Conservation (phyloP, 2,329 filamentous ascomycete species). For the Colletotrichum higginsianum region DNA sequence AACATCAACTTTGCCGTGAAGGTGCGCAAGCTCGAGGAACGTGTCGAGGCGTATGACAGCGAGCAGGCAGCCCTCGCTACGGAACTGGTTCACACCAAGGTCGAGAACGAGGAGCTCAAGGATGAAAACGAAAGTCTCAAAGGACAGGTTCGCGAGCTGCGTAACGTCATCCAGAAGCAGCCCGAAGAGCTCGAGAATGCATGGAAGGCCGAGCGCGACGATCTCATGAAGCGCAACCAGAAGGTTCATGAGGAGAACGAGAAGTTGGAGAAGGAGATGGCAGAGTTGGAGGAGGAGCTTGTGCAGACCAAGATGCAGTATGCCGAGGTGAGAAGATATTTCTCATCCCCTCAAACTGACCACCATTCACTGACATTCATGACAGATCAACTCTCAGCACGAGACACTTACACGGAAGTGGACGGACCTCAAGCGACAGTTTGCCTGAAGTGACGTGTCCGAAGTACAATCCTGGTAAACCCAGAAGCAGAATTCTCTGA, state of each 20-base stretch:
- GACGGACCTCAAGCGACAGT: conserved; percentile 78
- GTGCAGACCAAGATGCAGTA: conserved; percentile 96
- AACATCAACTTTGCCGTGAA: conserved; percentile 79
- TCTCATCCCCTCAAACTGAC: not conserved
- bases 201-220: conserved; percentile 88
- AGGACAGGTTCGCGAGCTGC: conserved; percentile 87
- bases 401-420: conserved; percentile 83
- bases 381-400: conserved; percentile 78
- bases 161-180: conserved; percentile 89
- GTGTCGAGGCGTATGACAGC: conserved; percentile 87
- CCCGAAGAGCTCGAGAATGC: conserved; percentile 88
- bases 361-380: conserved; percentile 9
- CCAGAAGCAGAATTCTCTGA: conserved; percentile 41
- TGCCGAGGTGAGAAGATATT: conserved; percentile 83
- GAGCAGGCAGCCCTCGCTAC: conserved; percentile 94
- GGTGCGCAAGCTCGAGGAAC: conserved; percentile 88
- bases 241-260: conserved; percentile 96
- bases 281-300: conserved; percentile 91
- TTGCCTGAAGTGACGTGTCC: conserved; percentile 54
- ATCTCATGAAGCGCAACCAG: conserved; percentile 91
- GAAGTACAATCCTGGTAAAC: conserved; percentile 30
- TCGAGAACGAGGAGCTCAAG: conserved; percentile 90
- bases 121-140: conserved; percentile 92
- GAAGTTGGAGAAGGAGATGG: conserved; percentile 88
- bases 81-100: conserved; percentile 91